phyloP scores from a whole-genome alignment of 2,329 filamentous ascomycete genomes.

The Paramyrothecium roridum region DNA sequence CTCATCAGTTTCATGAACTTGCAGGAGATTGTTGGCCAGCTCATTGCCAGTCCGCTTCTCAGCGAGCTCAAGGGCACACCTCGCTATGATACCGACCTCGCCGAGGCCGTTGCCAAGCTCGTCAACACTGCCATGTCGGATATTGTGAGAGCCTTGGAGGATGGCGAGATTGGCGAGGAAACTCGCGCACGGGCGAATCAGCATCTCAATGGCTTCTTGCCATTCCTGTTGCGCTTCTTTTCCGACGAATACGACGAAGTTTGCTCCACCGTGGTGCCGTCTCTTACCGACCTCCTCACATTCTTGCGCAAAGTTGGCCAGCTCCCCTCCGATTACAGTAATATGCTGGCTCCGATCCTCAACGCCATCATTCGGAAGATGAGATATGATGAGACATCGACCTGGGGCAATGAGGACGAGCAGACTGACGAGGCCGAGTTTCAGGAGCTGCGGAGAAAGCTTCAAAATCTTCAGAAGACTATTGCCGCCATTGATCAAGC shows the following conservation, averaged over 20 bases:
- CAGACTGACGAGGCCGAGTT: slow-evolving; percentile 97
- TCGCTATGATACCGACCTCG: slow-evolving; percentile 92
- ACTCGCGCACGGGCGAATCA: slow-evolving; percentile 74
- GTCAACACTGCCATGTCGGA: slow-evolving; percentile 88
- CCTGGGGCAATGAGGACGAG: slow-evolving; percentile 91
- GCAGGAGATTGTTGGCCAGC: slow-evolving; percentile 77
- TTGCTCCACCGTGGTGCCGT: slow-evolving; percentile 92
- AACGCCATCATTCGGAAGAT: slow-evolving; percentile 94
- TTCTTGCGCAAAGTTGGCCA: slow-evolving; percentile 79
- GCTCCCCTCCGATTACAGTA: slow-evolving; percentile 71
- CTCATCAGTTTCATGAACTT: slow-evolving; percentile 91
- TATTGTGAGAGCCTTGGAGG: slow-evolving; percentile 82
- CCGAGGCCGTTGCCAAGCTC: slow-evolving; percentile 90
- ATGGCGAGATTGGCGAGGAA: slow-evolving; percentile 55
- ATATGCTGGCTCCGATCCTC: slow-evolving; percentile 82
- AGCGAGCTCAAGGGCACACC: slow-evolving; percentile 75
- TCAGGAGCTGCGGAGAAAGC: slow-evolving; percentile 83
- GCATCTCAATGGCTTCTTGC: slow-evolving; percentile 78
- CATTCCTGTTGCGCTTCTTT: slow-evolving; percentile 88
- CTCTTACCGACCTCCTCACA: slow-evolving; percentile 85
- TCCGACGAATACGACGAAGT: slow-evolving; percentile 98
- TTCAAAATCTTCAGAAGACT: slow-evolving; percentile 89
- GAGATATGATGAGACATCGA: slow-evolving; percentile 93
- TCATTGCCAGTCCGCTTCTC: slow-evolving; percentile 79
- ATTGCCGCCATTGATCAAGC: slow-evolving; percentile 85